Evolutionary conservation across 2,329 filamentous ascomycete genomes (phyloP).

Genomic region (Penicillium sp.): DNA sequence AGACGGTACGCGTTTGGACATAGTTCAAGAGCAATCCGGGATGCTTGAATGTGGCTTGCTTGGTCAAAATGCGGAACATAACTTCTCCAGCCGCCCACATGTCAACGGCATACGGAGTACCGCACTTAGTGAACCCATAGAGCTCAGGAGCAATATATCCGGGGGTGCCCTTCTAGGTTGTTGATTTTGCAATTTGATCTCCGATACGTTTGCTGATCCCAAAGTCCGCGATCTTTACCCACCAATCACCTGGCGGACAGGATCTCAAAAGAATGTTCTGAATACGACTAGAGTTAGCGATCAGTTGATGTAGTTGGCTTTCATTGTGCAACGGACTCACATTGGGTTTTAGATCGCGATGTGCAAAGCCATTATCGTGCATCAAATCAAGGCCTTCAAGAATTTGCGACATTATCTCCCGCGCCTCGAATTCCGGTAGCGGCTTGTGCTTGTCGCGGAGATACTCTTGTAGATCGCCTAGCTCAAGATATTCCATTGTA

Average conservation of each 20-base stretch:
- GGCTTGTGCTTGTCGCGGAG: not conserved
- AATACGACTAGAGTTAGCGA: not conserved
- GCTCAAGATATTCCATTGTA: conserved; percentile 11
- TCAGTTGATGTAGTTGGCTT: not conserved
- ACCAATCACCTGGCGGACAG: not conserved
- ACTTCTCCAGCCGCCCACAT: not conserved
- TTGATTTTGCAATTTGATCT: not conserved
- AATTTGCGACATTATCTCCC: conserved; percentile 3
- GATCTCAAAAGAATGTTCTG: conserved; percentile 1
- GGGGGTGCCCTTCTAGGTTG: not conserved
- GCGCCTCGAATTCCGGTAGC: conserved; percentile 1
- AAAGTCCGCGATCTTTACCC: conserved; percentile 3
- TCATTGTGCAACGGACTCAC: not conserved
- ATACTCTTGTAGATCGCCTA: conserved; percentile 1
- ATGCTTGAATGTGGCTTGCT: not conserved
- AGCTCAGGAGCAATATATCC: conserved; percentile 3
- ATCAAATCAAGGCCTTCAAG: conserved; percentile 3
- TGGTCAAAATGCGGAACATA: not conserved
- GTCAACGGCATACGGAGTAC: not conserved
- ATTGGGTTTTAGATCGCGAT: conserved; percentile 5
- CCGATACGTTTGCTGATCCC: conserved; percentile 3
- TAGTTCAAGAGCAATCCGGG: not conserved
- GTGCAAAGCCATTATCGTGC: conserved; percentile 8
- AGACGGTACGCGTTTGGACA: not conserved
- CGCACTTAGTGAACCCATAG: not conserved